Conservation (phyloP, 345 rosid species). For the Pugionium dolabratum region DNA sequence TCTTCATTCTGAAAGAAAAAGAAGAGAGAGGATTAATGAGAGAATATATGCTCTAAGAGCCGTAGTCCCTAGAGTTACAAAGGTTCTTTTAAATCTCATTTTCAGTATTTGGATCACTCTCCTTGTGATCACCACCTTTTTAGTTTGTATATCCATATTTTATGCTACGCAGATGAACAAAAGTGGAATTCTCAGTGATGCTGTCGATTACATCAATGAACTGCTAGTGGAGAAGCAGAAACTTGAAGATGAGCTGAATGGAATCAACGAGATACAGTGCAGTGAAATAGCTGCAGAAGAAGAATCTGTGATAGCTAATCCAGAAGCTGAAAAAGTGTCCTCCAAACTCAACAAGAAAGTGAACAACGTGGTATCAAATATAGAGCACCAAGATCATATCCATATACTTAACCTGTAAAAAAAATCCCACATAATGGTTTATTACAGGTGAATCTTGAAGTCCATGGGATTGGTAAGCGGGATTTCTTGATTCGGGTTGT, state of each 20-base stretch:
- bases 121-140: not conserved
- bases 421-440: constrained; percentile 11
- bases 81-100: constrained; percentile 50
- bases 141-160: not conserved
- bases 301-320: constrained; percentile 17
- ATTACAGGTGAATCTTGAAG: constrained; percentile 58
- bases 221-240: constrained; percentile 50
- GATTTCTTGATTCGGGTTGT: constrained; percentile 54
- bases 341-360: constrained; percentile 23
- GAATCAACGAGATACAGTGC: constrained; percentile 49
- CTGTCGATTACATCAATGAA: constrained; percentile 64
- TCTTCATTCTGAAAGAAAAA: constrained; percentile 74
- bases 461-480: constrained; percentile 53
- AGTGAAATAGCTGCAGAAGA: constrained; percentile 29
- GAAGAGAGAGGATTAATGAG: constrained; percentile 67
- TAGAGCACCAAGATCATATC: not conserved
- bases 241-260: constrained; percentile 62
- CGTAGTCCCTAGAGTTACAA: constrained; percentile 75
- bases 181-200: constrained; percentile 67
- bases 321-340: constrained; percentile 25
- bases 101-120: not conserved
- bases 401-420: not conserved
- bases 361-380: constrained; percentile 24
- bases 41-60: constrained; percentile 59
- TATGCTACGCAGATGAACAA: constrained; percentile 59